Base-by-base conservation (phyloP, 2,329 filamentous ascomycete species). In the Colletotrichum trifolii region DNA sequence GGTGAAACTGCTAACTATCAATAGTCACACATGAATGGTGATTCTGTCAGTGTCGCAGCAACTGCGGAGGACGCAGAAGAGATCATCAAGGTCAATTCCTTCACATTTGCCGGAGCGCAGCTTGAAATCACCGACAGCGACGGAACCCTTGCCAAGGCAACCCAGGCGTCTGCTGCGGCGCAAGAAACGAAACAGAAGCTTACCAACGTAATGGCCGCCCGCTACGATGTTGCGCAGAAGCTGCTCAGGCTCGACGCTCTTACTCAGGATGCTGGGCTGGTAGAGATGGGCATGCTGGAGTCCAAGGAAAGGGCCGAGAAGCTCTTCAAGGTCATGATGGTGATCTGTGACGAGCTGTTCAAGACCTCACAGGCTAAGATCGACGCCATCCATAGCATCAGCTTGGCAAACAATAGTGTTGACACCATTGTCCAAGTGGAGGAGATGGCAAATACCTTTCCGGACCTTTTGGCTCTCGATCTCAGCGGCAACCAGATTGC, bases 281-380 rank as follows among this genome's bases (percentile, higher is more conserved):
- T 89, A 58, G 83, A 86, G 46, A 89, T 94, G 77, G 92, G 92
- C 42, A 91, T 95, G 72, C 94, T 97, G 74, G 86, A 88, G 67
- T 87, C 82, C 64, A 87, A 85, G 64, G 88, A 90, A 4, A 89
- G 89, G 1, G 89, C 91, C 49, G 87, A 91, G 68, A 99, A 97
- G 76, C 92, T 97, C 67, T 97, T 98, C 79, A 92, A 92, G 56
- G 95, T 92, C 1, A 83, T 98, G 67, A 97, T 98, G 92, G 89
- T 88, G 64, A 89, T 97, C 50, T 94, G 92, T 75, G 89, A 96
- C 57, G 82, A 87, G 66, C 85, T 91, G 15, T 97, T 97, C 80
- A 89, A 90, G 69, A 89, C 86, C 2, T 74, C 85, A 11, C 83
- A 90, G 66, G 89, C 91, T 54, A 94, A 94, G 76, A 86, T 89